phyloP scores from a whole-genome alignment of 495 filamentous ascomycete genomes.

The Penicillium ochrochloron region DNA sequence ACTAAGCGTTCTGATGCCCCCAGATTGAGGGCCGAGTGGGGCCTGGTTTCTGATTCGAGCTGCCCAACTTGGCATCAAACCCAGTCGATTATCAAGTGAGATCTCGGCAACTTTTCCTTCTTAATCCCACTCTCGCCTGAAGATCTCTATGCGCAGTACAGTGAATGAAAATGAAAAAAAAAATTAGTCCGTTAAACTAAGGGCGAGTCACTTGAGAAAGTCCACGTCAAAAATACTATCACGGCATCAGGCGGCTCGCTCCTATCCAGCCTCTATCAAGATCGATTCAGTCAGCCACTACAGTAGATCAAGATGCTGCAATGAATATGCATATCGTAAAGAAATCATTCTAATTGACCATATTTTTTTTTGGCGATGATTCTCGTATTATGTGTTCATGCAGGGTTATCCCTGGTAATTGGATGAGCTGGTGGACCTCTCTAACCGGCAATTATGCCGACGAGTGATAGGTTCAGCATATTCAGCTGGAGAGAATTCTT shows the following conservation, averaged over 20 bases:
- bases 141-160: neutral
- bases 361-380: no score
- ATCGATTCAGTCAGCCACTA: no score
- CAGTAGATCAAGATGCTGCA: no score
- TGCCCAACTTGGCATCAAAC: neutral
- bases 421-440: neutral
- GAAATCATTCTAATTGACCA: no score
- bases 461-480: neutral
- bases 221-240: no score
- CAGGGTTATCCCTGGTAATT: neutral
- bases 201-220: no score
- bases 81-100: neutral
- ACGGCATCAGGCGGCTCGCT: no score
- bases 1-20: neutral
- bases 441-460: neutral
- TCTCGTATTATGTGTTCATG: no score
- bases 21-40: neutral
- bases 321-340: no score
- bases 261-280: no score
- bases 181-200: no score
- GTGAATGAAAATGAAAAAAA: no score
- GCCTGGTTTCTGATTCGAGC: neutral
- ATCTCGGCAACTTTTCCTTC: neutral
- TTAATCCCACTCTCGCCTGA: neutral
- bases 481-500: neutral